Conservation (phyloP, 2,329 filamentous ascomycete genomes). For the Epichloe gansuensis region DNA sequence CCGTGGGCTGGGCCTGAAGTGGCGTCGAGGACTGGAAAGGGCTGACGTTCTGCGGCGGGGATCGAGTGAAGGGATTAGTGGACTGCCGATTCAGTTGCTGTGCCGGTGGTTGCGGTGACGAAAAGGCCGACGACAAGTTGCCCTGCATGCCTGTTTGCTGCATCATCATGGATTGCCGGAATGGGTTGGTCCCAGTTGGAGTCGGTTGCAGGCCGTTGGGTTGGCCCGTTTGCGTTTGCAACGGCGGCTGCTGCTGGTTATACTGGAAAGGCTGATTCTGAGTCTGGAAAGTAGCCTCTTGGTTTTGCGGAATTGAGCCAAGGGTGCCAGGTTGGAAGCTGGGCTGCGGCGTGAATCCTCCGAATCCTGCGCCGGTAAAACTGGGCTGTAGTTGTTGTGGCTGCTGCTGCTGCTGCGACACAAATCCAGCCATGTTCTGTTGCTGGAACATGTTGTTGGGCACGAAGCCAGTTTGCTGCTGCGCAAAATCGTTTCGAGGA, state of each 20-base stretch:
- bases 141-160: slow-evolving; percentile 37
- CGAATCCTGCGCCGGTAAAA: slow-evolving; percentile 66
- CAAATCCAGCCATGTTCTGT: slow-evolving; percentile 14
- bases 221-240: slow-evolving; percentile 22
- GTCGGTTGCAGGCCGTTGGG: slow-evolving; percentile 30
- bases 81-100: slow-evolving; percentile 45
- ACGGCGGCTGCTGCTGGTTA: slow-evolving; percentile 14
- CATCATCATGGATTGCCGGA: slow-evolving; percentile 80
- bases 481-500: slow-evolving; percentile 12
- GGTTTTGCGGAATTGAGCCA: slow-evolving; percentile 46
- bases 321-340: slow-evolving; percentile 41
- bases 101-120: slow-evolving; percentile 31
- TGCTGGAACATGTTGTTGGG: slow-evolving; percentile 21
- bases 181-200: slow-evolving; percentile 63
- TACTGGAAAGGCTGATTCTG: slow-evolving; percentile 13
- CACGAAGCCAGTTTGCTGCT: slow-evolving; percentile 16
- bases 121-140: slow-evolving; percentile 15
- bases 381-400: slow-evolving; percentile 31
- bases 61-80: slow-evolving; percentile 81
- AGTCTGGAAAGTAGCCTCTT: slow-evolving; percentile 37
- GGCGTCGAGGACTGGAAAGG: slow-evolving; percentile 22
- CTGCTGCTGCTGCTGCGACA: slow-evolving; percentile 21
- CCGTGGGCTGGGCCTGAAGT: slow-evolving; percentile 38
- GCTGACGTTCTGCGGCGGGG: slow-evolving; percentile 28
- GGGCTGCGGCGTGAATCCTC: slow-evolving; percentile 61